phyloP scores from a whole-genome alignment of 164 flowering plant species.

The Echeveria elegans region DNA sequence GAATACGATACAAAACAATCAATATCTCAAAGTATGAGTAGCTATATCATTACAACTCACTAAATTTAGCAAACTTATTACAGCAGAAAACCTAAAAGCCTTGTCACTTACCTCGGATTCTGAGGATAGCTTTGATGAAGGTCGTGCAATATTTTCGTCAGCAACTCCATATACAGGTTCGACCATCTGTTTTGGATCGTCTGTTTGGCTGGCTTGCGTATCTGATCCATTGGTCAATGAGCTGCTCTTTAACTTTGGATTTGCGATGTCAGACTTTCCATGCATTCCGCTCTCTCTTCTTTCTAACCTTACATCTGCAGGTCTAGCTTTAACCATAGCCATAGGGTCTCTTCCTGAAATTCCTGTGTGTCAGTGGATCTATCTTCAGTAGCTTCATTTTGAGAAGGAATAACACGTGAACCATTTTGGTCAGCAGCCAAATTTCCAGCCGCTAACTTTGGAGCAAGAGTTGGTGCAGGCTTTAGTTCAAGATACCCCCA shows the following conservation, averaged over 20 bases:
- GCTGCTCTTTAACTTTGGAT: slow-evolving; percentile 41
- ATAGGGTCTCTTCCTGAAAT: slow-evolving; percentile 41
- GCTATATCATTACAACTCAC: neutral
- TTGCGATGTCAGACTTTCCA: slow-evolving; percentile 40
- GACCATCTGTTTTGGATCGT: slow-evolving; percentile 44
- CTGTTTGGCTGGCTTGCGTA: slow-evolving; percentile 35
- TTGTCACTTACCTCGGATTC: slow-evolving; percentile 58
- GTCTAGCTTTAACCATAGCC: slow-evolving; percentile 26
- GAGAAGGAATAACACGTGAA: slow-evolving; percentile 30
- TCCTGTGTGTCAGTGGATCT: slow-evolving; percentile 38
- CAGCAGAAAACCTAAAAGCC: neutral
- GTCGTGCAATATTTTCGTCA: slow-evolving; percentile 52
- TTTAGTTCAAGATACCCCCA: slow-evolving; percentile 86
- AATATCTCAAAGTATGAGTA: neutral
- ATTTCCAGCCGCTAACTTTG: slow-evolving; percentile 40
- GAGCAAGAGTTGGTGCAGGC: slow-evolving; percentile 50
- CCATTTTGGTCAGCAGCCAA: slow-evolving; percentile 33
- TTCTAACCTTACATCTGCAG: slow-evolving; percentile 54
- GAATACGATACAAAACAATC: neutral
- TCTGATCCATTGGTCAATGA: slow-evolving; percentile 43
- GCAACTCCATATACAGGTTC: slow-evolving; percentile 32
- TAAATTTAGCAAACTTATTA: neutral
- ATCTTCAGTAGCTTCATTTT: slow-evolving; percentile 37
- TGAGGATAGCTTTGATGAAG: slow-evolving; percentile 26
- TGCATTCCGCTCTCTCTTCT: slow-evolving; percentile 33